Evolutionary conservation across 1,284 basidiomycete genomes (phyloP), one percentile per base, ranked within the genome.

Genomic region (Microbotryum saponariae): DNA sequence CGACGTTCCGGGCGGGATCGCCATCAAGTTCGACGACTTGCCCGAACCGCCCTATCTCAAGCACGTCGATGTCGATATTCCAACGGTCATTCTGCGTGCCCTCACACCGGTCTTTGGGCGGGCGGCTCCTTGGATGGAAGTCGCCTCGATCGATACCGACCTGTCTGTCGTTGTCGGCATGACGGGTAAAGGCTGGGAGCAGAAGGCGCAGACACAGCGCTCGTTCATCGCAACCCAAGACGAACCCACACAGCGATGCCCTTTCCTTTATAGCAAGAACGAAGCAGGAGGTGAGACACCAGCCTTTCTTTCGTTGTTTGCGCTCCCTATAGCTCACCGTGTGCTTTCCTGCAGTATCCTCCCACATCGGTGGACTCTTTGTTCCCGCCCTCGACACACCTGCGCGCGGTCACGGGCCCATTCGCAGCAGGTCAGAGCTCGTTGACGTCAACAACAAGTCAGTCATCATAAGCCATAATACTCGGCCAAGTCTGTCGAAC

Each of bases 211-310:
- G 44, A 73, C 73, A 6, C 91, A 94, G 73, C 76, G 79, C 14
- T 76, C 78, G 10, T 94, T 89, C 72, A 72, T 94, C 21, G 75
- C 76, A n/a, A 77, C 79, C 51, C 87, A 94, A 74, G 91, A 94
- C 73, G 72, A 68, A 21, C 72, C 78, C 20, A 91, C 88, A 3
- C 80, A 80, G 25, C 81, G 91, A 63, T 68, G 64, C 53, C 48
- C 54, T 2, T 68, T 65, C 56, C 29, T 70, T 16, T 70, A 70
- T 56, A 50, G 54, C 23, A 5, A 56, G 18, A 53, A 49, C 3
- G 16, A 47, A 56, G 45, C n/a, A 5, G 23, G 37, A 21, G 25
- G 58, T 60, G 31, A 29, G 56, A 20, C 3, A 33, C 5, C 23
- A 14, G 16, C 20, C 7, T 50, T 6, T 42, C 21, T 12, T 51